These are phyloP conservation scores for Phyllosticta paracitricarpa DNA, from an alignment of 2,329 filamentous ascomycete genomes.

Conservation along the genomic window DNA sequence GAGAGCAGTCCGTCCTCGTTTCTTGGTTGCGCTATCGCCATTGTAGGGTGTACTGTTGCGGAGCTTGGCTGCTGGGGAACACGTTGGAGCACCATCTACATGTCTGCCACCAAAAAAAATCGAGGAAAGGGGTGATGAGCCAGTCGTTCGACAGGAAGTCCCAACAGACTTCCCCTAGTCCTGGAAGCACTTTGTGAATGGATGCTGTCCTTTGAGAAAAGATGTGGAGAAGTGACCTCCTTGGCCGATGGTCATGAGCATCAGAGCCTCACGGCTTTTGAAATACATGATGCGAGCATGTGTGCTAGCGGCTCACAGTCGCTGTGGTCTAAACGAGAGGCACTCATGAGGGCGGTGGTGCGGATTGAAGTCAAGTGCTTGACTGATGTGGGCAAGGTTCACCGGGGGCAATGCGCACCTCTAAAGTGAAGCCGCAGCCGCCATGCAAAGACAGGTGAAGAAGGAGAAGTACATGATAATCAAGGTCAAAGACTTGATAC, in stretches of 20 bases:
- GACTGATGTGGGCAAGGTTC: not conserved
- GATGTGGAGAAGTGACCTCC: not conserved
- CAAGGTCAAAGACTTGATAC: not conserved
- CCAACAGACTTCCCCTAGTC: no score
- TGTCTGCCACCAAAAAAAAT: no score
- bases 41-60: no score
- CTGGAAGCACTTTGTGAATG: no score
- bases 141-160: no score
- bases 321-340: not conserved
- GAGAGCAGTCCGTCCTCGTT: not conserved
- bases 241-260: not conserved
- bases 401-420: not conserved
- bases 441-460: not conserved
- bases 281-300: not conserved
- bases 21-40: not conserved
- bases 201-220: no score
- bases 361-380: not conserved
- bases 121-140: no score
- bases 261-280: not conserved
- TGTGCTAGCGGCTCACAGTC: not conserved
- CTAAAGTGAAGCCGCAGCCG: not conserved
- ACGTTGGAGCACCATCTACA: no score
- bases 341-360: not conserved
- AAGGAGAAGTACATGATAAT: not conserved
- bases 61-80: no score